Evolutionary conservation across 2,329 filamentous ascomycete genomes (phyloP), one percentile per base, ranked within the genome.

Genomic region (Lachnum nothofagi): DNA sequence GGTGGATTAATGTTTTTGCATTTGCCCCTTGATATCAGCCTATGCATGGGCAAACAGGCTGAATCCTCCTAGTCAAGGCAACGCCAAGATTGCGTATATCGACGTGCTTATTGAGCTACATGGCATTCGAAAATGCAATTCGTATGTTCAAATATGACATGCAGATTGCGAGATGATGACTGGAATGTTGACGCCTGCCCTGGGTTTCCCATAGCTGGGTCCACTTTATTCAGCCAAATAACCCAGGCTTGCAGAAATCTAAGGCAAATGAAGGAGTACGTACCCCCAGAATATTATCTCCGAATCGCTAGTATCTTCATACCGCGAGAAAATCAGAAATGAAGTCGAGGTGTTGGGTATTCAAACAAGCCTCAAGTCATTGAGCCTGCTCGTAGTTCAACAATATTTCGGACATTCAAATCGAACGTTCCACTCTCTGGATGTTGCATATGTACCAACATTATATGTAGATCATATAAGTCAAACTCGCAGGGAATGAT

Each of bases 21-120:
- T 33, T 42, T 42, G 35, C 16, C 12, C 3, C n/a, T 42, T 42
- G 22, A 14, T 29, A 12, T 45, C 42, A 50, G 48, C 17, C 48
- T 45, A 27, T 50, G 12, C 19, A 16, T 1, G 19, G 31, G 48
- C 48, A 50, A 45, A 50, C 25, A 50, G 48, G 24, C 48, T 46
- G 42, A 25, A 42, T 38, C 22, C 27, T 37, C 27, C 23, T 31
- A 41, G 29, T n/a, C 31, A 27, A 19, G 23, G 17, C 20, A 45
- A 17, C 29, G 42, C 42, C 37, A 42, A 24, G 17, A 31, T 22
- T 12, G n/a, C 31, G 34, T 23, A 10, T 25, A 45, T 42, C 29
- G 38, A 45, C 23, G 34, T 46, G 12, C 20, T 40, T 12, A 44
- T 12, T 34, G 17, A 40, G n/a, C 41, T 40, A 42, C 27, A 49